Percentiles rank a stretch among this genome's conserved stretches.
Conservation (phyloP, 2,329 filamentous ascomycete species). For the Trichoderma pleuroti region DNA sequence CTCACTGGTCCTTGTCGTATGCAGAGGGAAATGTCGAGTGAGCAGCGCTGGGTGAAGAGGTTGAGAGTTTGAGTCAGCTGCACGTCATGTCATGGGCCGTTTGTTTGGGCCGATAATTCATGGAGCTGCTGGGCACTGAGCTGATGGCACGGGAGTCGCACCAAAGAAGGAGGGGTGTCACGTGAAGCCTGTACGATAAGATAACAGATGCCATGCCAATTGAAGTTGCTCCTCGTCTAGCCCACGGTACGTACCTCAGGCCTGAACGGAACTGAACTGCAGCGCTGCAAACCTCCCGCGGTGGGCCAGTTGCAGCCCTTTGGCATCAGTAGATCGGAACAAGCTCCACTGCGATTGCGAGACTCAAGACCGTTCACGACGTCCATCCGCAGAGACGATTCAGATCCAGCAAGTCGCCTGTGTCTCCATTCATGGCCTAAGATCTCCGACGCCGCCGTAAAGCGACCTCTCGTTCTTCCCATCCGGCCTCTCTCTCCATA, state of each 20-base stretch:
- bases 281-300: not conserved
- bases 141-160: not conserved
- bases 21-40: not conserved
- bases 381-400: not conserved
- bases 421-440: conserved; percentile 1
- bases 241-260: not conserved
- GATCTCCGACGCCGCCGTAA: not conserved
- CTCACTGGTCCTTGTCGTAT: conserved; percentile 2
- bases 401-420: not conserved
- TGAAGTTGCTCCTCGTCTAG: not conserved
- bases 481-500: not conserved
- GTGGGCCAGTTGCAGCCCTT: not conserved
- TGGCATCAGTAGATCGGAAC: not conserved
- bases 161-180: conserved; percentile 8
- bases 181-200: conserved; percentile 1
- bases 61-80: conserved; percentile 15
- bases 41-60: not conserved
- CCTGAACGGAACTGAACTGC: not conserved
- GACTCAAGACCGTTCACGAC: not conserved
- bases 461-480: not conserved
- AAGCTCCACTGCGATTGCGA: conserved; percentile 13
- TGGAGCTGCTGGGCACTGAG: not conserved
- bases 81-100: conserved; percentile 18
- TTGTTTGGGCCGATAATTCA: conserved; percentile 18
- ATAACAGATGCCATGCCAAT: not conserved